These are phyloP conservation scores for Glarea lozoyensis DNA, from an alignment of 495 filamentous ascomycete species.

Conservation along the genomic window DNA sequence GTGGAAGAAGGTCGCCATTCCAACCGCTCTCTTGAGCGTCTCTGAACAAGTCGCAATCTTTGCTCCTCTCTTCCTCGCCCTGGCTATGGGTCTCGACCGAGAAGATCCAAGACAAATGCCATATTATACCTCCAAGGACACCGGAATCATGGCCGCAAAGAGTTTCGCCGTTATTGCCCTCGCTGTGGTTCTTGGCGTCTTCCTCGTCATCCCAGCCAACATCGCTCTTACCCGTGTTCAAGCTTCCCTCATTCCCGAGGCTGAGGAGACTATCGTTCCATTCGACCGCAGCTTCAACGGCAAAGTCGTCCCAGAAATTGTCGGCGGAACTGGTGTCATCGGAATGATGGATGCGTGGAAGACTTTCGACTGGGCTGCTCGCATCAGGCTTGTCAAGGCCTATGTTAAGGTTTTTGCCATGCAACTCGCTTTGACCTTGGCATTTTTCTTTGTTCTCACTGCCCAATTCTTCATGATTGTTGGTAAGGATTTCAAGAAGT, in stretches of 20 bases:
- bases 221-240: slow-evolving; percentile 61
- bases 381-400: slow-evolving; percentile 49
- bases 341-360: slow-evolving; percentile 60
- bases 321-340: slow-evolving; percentile 51
- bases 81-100: background rate
- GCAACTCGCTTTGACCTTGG: slow-evolving; percentile 32
- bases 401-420: slow-evolving; percentile 48
- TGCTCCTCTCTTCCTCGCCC: slow-evolving; percentile 8
- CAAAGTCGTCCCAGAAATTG: slow-evolving; percentile 44
- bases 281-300: slow-evolving; percentile 64
- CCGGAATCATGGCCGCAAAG: slow-evolving; percentile 3
- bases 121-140: background rate
- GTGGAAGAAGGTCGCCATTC: slow-evolving; percentile 19
- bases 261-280: slow-evolving; percentile 63
- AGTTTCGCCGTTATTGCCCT: slow-evolving; percentile 8
- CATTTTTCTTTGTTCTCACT: slow-evolving; percentile 29
- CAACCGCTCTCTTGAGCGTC: slow-evolving; percentile 18
- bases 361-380: slow-evolving; percentile 51
- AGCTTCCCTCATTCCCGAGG: slow-evolving; percentile 60
- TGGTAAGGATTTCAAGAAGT: slow-evolving; percentile 18
- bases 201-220: slow-evolving; percentile 50
- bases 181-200: slow-evolving; percentile 18
- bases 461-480: slow-evolving; percentile 28
- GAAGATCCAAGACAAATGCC: background rate
- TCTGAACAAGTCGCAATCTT: slow-evolving; percentile 14